Conservation (phyloP, 1,139 yeast genomes). For the Zygosaccharomyces sapae region DNA sequence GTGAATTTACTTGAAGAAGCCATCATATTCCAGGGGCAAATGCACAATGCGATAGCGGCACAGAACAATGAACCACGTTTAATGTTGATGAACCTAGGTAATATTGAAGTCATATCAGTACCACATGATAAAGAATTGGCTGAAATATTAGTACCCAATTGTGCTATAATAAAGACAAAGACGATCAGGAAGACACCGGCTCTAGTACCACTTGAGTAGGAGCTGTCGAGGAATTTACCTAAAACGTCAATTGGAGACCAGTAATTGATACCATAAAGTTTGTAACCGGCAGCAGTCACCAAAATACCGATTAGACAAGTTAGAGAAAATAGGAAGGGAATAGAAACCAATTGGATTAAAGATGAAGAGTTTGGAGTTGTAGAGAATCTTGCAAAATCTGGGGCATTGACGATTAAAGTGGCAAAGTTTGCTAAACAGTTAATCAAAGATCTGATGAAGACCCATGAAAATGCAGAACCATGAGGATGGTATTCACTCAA, state of each 20-base stretch:
- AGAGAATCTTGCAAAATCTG: conserved; percentile 86
- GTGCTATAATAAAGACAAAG: conserved; percentile 75
- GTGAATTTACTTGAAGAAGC: conserved; percentile 73
- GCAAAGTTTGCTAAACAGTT: conserved; percentile 82
- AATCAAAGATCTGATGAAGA: conserved; percentile 73
- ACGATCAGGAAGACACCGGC: conserved; percentile 85
- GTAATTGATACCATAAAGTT: conserved; percentile 62
- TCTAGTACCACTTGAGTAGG: conserved; percentile 63
- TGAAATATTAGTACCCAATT: conserved; percentile 85
- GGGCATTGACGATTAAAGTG: conserved; percentile 79
- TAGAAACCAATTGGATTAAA: conserved; percentile 56
- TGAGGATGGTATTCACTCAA: conserved; percentile 25
- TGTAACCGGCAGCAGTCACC: conserved; percentile 75
- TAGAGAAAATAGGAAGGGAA: conserved; percentile 73
- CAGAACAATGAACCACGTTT: conserved; percentile 80
- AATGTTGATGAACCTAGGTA: conserved; percentile 76
- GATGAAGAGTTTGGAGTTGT: conserved; percentile 47
- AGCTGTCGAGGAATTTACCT: conserved; percentile 56
- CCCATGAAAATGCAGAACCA: conserved; percentile 49
- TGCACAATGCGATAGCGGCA: conserved; percentile 69
- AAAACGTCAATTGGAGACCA: conserved; percentile 88
- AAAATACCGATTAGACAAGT: conserved; percentile 84
- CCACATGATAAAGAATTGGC: conserved; percentile 93
- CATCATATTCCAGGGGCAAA: conserved; percentile 86
- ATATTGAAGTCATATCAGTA: conserved; percentile 80